A percentile compares a stretch with the other conserved stretches of the same genome.
phyloP scores from a whole-genome alignment of 768 basidiomycete species.

The Boletus rex-veris region DNA sequence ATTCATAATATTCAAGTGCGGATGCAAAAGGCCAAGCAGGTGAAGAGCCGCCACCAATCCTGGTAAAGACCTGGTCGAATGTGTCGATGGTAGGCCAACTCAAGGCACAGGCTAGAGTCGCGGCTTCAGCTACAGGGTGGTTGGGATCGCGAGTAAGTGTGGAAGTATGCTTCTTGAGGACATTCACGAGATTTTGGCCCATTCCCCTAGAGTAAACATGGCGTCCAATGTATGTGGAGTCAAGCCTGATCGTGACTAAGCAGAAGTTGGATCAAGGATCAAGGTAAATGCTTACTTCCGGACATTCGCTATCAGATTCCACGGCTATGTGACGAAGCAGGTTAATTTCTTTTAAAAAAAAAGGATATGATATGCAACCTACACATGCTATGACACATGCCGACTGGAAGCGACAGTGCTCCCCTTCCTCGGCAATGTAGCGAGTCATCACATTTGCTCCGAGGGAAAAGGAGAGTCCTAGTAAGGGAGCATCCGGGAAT shows the following conservation, averaged over 20 bases:
- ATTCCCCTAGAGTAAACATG: constrained; percentile 74
- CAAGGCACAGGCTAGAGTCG: constrained; percentile 42
- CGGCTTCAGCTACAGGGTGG: constrained; percentile 47
- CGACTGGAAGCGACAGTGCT: constrained; percentile 54
- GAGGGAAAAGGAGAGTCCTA: constrained; percentile 90
- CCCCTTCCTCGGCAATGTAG: constrained; percentile 84
- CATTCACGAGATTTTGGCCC: constrained; percentile 65
- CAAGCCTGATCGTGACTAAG: constrained; percentile 41
- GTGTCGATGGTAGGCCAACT: constrained; percentile 52
- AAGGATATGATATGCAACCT: constrained; percentile 33
- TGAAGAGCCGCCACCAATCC: constrained; percentile 65
- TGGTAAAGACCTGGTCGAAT: constrained; percentile 63
- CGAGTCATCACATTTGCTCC: constrained; percentile 89
- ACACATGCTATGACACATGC: constrained; percentile 76
- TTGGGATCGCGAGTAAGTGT: constrained; percentile 49
- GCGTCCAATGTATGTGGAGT: constrained; percentile 52
- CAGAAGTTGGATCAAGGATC: constrained; percentile 6
- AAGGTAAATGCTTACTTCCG: constrained; percentile 26
- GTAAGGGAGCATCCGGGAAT: constrained; percentile 77
- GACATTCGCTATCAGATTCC: constrained; percentile 42
- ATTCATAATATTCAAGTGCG: constrained; percentile 46
- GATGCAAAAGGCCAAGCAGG: constrained; percentile 50
- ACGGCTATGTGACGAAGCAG: constrained; percentile 38
- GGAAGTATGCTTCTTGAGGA: constrained; percentile 51
- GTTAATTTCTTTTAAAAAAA: constrained; percentile 6